phyloP scores from a whole-genome alignment of 2,329 filamentous ascomycete species.

The Fusarium zealandicum region DNA sequence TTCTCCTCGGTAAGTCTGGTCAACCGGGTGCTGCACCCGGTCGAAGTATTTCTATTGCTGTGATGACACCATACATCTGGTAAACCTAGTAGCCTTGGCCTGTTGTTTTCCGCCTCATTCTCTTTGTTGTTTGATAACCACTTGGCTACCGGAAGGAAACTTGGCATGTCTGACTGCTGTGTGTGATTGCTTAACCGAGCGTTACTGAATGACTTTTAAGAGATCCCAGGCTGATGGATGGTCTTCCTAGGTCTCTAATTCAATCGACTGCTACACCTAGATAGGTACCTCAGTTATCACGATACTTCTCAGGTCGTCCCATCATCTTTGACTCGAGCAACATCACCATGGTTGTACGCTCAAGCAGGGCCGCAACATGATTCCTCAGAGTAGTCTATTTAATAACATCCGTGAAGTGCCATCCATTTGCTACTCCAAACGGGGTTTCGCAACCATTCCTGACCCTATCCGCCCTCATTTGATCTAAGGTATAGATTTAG shows the following conservation, averaged over 20 bases:
- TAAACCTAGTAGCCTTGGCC: conserved; percentile 49
- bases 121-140: conserved; percentile 34
- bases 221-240: conserved; percentile 25
- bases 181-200: conserved; percentile 2
- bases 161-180: conserved; percentile 38
- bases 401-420: too few species aligned
- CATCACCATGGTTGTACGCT: background rate
- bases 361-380: background rate
- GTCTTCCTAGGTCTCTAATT: background rate
- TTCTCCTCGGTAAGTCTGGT: conserved; percentile 28
- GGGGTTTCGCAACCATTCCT: background rate
- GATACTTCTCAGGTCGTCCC: too few species aligned
- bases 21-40: background rate
- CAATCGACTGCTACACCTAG: too few species aligned
- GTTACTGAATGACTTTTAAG: background rate
- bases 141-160: conserved; percentile 38
- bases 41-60: conserved; percentile 2
- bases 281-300: too few species aligned
- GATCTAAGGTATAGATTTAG: conserved; percentile 9
- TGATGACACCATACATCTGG: conserved; percentile 53
- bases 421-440: conserved; percentile 16
- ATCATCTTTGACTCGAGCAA: too few species aligned
- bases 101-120: conserved; percentile 38
- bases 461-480: conserved; percentile 9
- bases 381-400: too few species aligned